Percentiles rank a stretch among this genome's conserved stretches.
Evolutionary conservation across 2,329 filamentous ascomycete species (phyloP).

Genomic region (Alternaria angustiovoidea): DNA sequence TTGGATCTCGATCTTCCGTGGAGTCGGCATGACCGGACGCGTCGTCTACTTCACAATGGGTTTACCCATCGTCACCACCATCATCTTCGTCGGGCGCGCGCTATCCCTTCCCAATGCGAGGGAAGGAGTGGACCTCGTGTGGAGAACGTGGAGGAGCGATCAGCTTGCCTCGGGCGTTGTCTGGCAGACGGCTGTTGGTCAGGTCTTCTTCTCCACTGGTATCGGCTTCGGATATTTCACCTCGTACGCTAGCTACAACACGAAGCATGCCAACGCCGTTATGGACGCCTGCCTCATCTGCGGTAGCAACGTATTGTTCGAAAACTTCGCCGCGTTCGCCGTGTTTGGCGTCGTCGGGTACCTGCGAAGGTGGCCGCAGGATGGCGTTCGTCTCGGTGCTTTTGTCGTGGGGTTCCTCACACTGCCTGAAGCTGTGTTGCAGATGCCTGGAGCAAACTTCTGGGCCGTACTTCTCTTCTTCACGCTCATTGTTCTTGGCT

Average conservation of each 20-base stretch:
- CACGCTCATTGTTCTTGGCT: constrained; percentile 65
- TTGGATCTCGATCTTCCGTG: constrained; percentile 67
- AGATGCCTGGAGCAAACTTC: constrained; percentile 66
- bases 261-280: constrained; percentile 65
- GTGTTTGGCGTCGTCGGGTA: constrained; percentile 67
- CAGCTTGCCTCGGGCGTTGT: constrained; percentile 61
- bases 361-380: constrained; percentile 52
- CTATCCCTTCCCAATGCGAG: constrained; percentile 63
- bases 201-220: constrained; percentile 68
- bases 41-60: constrained; percentile 71
- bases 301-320: constrained; percentile 64
- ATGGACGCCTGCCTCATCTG: constrained; percentile 67
- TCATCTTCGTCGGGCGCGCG: constrained; percentile 64
- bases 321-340: constrained; percentile 61
- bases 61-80: constrained; percentile 64
- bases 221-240: constrained; percentile 67
- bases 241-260: constrained; percentile 66
- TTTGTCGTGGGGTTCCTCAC: constrained; percentile 68
- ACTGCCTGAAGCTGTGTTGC: constrained; percentile 62
- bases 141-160: constrained; percentile 59
- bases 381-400: constrained; percentile 59
- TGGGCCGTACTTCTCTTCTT: constrained; percentile 68
- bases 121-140: constrained; percentile 61
- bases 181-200: constrained; percentile 68
- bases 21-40: constrained; percentile 65